Evolutionary conservation across 345 rosid species (phyloP).

Genomic region (Zanthoxylum bungeanum): DNA sequence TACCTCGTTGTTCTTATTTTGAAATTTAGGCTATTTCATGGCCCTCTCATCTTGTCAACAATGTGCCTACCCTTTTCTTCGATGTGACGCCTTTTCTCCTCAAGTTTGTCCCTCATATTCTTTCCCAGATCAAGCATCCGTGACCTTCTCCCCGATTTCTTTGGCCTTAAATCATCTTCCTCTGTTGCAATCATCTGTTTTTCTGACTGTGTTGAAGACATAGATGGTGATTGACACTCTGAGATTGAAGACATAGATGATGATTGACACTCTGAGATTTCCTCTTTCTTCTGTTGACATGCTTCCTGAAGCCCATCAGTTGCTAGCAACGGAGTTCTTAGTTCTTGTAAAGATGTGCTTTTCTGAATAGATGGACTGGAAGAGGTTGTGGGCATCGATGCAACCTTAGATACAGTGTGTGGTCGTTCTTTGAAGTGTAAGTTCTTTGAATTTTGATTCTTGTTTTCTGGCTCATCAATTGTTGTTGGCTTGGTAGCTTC

Average conservation of each 20-base stretch:
- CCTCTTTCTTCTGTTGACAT: constrained; percentile 18
- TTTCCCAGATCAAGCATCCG: constrained; percentile 78
- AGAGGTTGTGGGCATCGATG: constrained; percentile 20
- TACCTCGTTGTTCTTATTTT: not conserved
- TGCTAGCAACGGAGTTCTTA: constrained; percentile 47
- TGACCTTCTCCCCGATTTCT: constrained; percentile 62
- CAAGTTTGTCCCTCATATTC: constrained; percentile 90
- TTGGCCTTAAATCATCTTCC: constrained; percentile 53
- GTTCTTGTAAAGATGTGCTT: constrained; percentile 47
- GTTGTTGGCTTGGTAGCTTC: constrained; percentile 24
- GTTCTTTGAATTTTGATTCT: constrained; percentile 29
- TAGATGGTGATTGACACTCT: constrained; percentile 22
- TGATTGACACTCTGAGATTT: constrained; percentile 22
- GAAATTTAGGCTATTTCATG: constrained; percentile 21
- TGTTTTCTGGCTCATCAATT: constrained; percentile 30
- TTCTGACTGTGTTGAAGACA: constrained; percentile 21
- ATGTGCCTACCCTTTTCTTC: constrained; percentile 76
- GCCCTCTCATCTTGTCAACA: constrained; percentile 87
- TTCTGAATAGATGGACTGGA: constrained; percentile 13
- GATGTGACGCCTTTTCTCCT: constrained; percentile 78
- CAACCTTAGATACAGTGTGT: constrained; percentile 16
- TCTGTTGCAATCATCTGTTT: constrained; percentile 25
- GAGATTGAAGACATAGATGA: constrained; percentile 28
- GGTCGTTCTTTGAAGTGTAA: constrained; percentile 25
- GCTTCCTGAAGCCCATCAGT: constrained; percentile 33